Percentiles rank a stretch among this genome's conserved stretches.
Conservation (phyloP, 208 protist species). For the Strigomonas culicis region DNA sequence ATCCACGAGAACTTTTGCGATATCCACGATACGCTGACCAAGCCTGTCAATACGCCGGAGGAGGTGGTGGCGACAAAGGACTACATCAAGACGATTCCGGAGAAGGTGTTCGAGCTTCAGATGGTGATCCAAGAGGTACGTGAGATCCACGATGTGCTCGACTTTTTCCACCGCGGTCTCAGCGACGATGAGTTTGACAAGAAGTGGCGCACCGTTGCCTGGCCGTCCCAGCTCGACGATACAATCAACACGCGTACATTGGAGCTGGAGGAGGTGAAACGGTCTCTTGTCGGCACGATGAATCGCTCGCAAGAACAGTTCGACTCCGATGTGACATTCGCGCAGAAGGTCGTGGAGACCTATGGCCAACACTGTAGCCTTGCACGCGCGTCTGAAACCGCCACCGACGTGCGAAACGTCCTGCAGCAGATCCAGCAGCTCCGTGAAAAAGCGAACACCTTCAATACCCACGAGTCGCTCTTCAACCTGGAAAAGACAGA, state of each 20-base stretch:
- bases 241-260: conserved; percentile 88
- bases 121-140: conserved; percentile 63
- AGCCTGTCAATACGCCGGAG: conserved; percentile 80
- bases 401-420: conserved; percentile 81
- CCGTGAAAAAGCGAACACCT: conserved; percentile 84
- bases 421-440: conserved; percentile 83
- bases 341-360: conserved; percentile 69
- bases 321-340: conserved; percentile 62
- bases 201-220: conserved; percentile 90
- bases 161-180: conserved; percentile 87
- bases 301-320: conserved; percentile 85
- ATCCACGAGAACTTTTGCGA: conserved; percentile 66
- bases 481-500: conserved; percentile 94
- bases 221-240: conserved; percentile 89
- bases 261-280: conserved; percentile 91
- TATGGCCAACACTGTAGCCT: conserved; percentile 91
- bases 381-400: conserved; percentile 82
- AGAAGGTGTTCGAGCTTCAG: conserved; percentile 84
- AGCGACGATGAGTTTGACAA: conserved; percentile 92
- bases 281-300: conserved; percentile 77
- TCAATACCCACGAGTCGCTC: conserved; percentile 94
- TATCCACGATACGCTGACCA: conserved; percentile 57
- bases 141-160: conserved; percentile 86
- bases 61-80: conserved; percentile 87
- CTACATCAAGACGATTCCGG: conserved; percentile 88